phyloP scores from a whole-genome alignment of 2,329 filamentous ascomycete genomes.

The Fusarium pseudograminearum region DNA sequence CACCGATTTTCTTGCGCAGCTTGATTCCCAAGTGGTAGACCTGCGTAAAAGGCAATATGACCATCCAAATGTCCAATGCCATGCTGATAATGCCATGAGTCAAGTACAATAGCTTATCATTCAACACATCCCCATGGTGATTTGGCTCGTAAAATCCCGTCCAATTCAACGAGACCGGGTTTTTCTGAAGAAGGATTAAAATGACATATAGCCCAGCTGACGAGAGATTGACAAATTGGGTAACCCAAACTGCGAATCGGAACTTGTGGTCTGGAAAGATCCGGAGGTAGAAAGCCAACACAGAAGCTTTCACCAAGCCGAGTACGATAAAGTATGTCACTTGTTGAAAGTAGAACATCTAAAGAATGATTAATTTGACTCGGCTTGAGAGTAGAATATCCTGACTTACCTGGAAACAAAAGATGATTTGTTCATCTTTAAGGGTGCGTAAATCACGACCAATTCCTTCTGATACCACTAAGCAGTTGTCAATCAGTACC shows the following conservation, averaged over 20 bases:
- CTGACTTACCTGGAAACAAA: not conserved
- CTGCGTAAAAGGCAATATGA: not conserved
- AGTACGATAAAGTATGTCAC: not conserved
- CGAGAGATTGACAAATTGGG: not conserved
- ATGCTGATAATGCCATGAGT: not conserved
- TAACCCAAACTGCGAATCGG: not conserved
- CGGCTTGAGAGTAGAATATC: fast-evolving
- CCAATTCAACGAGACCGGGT: not conserved
- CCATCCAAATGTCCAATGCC: not conserved
- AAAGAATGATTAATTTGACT: fast-evolving
- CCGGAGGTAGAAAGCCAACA: not conserved
- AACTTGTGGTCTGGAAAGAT: constrained; percentile 4
- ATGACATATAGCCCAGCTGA: fast-evolving
- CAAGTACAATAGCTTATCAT: not conserved
- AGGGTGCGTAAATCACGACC: not conserved
- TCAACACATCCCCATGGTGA: fast-evolving
- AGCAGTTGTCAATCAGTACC: not conserved
- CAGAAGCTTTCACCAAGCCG: not conserved
- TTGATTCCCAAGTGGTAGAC: not conserved
- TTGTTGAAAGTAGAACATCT: constrained; percentile 2
- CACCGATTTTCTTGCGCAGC: not conserved
- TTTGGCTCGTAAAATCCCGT: fast-evolving
- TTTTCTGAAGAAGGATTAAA: not conserved
- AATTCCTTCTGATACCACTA: not conserved
- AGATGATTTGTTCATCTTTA: not conserved